phyloP scores from a whole-genome alignment of 2,329 filamentous ascomycete genomes.

The Diplodia mutila region DNA sequence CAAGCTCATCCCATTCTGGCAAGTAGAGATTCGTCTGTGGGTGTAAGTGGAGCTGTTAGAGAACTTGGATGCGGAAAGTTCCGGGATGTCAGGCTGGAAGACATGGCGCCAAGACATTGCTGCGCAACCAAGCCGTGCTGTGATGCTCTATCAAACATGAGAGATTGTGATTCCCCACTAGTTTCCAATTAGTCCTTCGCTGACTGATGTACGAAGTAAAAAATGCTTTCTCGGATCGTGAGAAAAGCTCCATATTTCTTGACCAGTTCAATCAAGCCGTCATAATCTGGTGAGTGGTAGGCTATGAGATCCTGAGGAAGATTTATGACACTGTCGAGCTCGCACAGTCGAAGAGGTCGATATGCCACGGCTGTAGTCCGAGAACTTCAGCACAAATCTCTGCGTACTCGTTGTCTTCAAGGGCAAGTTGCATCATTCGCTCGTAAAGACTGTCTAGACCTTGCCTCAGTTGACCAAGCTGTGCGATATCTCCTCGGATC shows the following conservation, averaged over 20 bases:
- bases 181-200: conserved; percentile 48
- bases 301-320: neutral
- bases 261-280: conserved; percentile 35
- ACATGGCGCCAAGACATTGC: neutral
- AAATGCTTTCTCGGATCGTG: conserved; percentile 34
- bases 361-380: neutral
- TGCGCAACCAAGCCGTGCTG: neutral
- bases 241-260: conserved; percentile 48
- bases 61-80: neutral
- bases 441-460: conserved; percentile 45
- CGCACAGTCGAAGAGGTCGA: neutral
- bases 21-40: neutral
- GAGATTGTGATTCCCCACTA: neutral
- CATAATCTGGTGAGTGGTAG: neutral
- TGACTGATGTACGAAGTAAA: conserved; percentile 50
- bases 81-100: neutral
- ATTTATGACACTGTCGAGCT: neutral
- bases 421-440: conserved; percentile 45
- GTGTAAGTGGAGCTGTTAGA: neutral
- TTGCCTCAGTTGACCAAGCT: neutral
- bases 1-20: neutral
- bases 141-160: neutral
- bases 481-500: neutral
- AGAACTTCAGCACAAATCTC: neutral
- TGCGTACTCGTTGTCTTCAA: neutral